A percentile compares a stretch with the other conserved stretches of the same genome.
These are phyloP conservation scores for Penicillium nordicum DNA, from an alignment of 2,329 filamentous ascomycete species.

Conservation along the genomic window DNA sequence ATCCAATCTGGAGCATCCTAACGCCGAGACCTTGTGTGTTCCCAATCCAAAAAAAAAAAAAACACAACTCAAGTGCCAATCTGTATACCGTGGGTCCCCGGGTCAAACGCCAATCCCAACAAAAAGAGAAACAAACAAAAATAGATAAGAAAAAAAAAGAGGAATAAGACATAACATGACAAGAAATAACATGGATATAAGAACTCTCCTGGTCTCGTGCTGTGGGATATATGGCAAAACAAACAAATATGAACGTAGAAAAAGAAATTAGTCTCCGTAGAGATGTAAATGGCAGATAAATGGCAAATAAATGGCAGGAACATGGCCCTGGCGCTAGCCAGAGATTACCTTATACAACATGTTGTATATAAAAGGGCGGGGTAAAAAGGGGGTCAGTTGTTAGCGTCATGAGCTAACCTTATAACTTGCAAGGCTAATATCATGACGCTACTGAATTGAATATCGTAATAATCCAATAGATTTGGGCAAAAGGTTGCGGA, in stretches of 20 bases:
- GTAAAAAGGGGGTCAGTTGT: background rate
- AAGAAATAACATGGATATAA: slow-evolving; percentile 3
- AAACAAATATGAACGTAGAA: slow-evolving; percentile 10
- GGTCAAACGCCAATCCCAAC: slow-evolving; percentile 15
- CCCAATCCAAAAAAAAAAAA: background rate
- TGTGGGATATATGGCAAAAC: slow-evolving; percentile 24
- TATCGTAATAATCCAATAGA: background rate
- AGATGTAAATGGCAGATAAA: background rate
- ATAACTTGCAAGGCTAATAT: background rate
- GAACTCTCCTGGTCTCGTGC: slow-evolving; percentile 24
- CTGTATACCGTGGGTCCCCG: slow-evolving; percentile 19
- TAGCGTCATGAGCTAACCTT: background rate
- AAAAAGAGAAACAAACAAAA: background rate
- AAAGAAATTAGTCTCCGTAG: slow-evolving; percentile 15
- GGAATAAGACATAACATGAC: background rate
- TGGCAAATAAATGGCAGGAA: background rate
- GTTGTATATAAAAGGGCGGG: background rate
- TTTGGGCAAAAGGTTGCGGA: background rate
- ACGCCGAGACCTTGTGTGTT: slow-evolving; percentile 21
- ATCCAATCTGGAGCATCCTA: slow-evolving; percentile 5
- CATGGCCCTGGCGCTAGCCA: background rate
- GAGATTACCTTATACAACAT: slow-evolving; percentile 2
- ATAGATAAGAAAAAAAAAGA: background rate
- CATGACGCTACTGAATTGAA: background rate
- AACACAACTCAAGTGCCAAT: slow-evolving; percentile 15